Conservation (phyloP, 2,329 filamentous ascomycete genomes). For the Sclerotinia borealis region DNA sequence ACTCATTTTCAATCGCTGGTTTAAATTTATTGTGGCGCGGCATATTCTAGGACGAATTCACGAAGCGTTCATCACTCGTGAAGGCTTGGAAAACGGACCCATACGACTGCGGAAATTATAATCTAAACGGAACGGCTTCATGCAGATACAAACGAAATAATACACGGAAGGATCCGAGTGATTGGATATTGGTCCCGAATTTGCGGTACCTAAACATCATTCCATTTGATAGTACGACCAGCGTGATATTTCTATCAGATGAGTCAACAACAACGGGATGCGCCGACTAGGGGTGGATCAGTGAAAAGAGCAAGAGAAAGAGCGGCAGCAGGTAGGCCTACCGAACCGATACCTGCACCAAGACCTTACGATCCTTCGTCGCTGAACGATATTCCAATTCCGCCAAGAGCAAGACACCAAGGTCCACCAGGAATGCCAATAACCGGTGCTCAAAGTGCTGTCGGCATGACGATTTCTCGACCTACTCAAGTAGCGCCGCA, state of each 20-base stretch:
- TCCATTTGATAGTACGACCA: slow-evolving; percentile 3
- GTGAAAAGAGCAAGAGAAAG: slow-evolving; percentile 50
- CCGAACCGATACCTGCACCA: slow-evolving; percentile 25
- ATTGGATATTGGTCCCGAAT: slow-evolving; percentile 21
- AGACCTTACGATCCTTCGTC: slow-evolving; percentile 19
- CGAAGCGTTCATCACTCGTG: background rate
- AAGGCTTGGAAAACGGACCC: background rate
- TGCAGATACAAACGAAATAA: slow-evolving; percentile 30
- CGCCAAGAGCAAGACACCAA: slow-evolving; percentile 21
- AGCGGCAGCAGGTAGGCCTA: slow-evolving; percentile 38
- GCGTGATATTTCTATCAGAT: slow-evolving; percentile 20
- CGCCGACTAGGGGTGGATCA: slow-evolving; percentile 35
- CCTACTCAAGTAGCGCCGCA: slow-evolving; percentile 47
- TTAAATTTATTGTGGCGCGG: slow-evolving; percentile 6
- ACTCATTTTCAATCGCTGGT: slow-evolving; percentile 8
- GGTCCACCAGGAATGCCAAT: slow-evolving; percentile 22
- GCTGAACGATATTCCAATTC: slow-evolving; percentile 15
- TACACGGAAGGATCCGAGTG: slow-evolving; percentile 18
- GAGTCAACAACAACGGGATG: slow-evolving; percentile 29
- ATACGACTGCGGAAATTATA: background rate
- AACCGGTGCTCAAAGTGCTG: slow-evolving; percentile 20
- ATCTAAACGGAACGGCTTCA: slow-evolving; percentile 24
- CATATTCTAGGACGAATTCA: background rate
- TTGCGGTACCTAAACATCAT: slow-evolving; percentile 18
- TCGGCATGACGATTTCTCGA: slow-evolving; percentile 42